Evolutionary conservation across 805 yeast genomes (phyloP).

Genomic region (Ascoidea tarda): DNA sequence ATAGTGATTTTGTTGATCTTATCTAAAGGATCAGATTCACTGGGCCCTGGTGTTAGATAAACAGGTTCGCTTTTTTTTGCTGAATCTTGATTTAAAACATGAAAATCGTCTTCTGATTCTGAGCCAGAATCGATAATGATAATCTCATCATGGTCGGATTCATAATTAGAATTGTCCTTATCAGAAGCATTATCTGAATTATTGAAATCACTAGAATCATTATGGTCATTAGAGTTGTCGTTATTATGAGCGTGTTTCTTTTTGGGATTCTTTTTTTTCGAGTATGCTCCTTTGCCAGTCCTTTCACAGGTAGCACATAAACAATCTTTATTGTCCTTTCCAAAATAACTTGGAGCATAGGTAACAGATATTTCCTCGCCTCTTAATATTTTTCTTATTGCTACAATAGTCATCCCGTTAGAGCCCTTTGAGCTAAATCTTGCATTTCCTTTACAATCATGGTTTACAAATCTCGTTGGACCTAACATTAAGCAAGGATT

Average conservation of each 20-base stretch:
- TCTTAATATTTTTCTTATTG: conserved; percentile 19
- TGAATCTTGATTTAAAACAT: conserved; percentile 9
- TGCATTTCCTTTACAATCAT: conserved; percentile 31
- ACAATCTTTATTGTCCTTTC: conserved; percentile 26
- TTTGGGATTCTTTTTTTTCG: conserved; percentile 3
- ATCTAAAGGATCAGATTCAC: background rate
- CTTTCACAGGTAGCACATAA: conserved; percentile 29
- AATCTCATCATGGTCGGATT: background rate
- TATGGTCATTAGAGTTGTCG: background rate
- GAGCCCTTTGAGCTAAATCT: conserved; percentile 17
- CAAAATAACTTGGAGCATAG: conserved; percentile 29
- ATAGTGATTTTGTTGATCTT: background rate
- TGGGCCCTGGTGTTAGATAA: conserved; percentile 4
- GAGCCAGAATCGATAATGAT: conserved; percentile 15
- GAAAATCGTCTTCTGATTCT: conserved; percentile 20
- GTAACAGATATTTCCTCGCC: conserved; percentile 35
- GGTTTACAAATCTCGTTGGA: conserved; percentile 33
- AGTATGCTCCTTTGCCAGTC: conserved; percentile 17
- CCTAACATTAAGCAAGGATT: conserved; percentile 29
- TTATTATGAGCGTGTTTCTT: background rate
- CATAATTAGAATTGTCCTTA: background rate
- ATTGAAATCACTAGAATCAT: background rate
- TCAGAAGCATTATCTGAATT: background rate
- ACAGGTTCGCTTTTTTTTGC: conserved; percentile 10
- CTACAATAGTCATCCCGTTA: conserved; percentile 18